Conservation (phyloP, 1,139 yeast species). For the Scheffersomyces parashehatae region DNA sequence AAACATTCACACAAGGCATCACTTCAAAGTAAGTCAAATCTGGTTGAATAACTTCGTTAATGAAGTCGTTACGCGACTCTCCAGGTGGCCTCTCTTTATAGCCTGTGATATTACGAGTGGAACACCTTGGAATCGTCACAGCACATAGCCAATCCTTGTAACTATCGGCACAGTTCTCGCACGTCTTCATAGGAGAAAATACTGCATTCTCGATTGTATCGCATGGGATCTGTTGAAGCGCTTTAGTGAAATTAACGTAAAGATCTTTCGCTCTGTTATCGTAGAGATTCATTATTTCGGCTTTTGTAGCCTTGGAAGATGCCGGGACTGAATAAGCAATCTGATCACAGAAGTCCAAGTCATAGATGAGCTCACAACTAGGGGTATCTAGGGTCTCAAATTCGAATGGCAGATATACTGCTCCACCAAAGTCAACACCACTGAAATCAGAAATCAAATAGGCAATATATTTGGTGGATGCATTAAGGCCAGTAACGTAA, state of each 20-base stretch:
- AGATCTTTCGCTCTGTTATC: conserved; percentile 60
- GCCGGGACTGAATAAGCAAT: conserved; percentile 92
- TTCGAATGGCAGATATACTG: conserved; percentile 56
- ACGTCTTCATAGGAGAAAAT: conserved; percentile 72
- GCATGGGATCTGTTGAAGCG: conserved; percentile 77
- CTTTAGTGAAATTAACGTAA: conserved; percentile 69
- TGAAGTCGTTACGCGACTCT: conserved; percentile 62
- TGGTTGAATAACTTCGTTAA: conserved; percentile 61
- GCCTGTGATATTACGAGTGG: conserved; percentile 43
- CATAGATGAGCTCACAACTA: conserved; percentile 74
- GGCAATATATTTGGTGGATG: conserved; percentile 65
- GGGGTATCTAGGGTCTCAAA: conserved; percentile 59
- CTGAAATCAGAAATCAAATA: conserved; percentile 57
- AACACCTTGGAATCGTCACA: conserved; percentile 86
- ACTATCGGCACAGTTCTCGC: conserved; percentile 69
- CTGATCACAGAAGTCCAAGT: conserved; percentile 70
- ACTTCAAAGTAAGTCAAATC: conserved; percentile 68
- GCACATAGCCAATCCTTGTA: conserved; percentile 91
- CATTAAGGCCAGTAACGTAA: conserved; percentile 59
- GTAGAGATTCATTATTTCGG: conserved; percentile 42
- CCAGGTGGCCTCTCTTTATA: conserved; percentile 49
- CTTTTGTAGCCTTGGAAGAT: conserved; percentile 25
- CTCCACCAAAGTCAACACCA: conserved; percentile 58
- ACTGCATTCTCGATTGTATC: conserved; percentile 67
- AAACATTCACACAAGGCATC: conserved; percentile 81